phyloP scores from a whole-genome alignment of 1,139 yeast genomes.

The Taphrina flavorubra region DNA sequence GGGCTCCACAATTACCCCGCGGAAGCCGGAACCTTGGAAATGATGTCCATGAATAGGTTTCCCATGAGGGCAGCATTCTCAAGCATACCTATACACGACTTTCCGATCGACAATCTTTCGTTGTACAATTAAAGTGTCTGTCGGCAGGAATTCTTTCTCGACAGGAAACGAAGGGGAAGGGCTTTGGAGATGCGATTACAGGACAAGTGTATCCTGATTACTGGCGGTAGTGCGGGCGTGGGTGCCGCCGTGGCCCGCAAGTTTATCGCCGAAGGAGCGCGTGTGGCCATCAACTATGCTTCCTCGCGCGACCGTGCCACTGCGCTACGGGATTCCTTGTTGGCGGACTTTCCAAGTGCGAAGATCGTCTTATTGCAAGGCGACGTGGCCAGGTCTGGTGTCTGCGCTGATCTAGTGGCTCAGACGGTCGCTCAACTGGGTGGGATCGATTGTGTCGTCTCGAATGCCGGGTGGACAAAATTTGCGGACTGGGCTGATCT shows the following conservation, averaged over 20 bases:
- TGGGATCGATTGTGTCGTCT: slow-evolving; percentile 49
- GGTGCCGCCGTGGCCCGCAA: slow-evolving; percentile 46
- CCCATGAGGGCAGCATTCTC: no score
- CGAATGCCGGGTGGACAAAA: slow-evolving; percentile 51
- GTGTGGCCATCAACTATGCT: slow-evolving; percentile 52
- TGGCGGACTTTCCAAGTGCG: slow-evolving; percentile 44
- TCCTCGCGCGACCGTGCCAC: slow-evolving; percentile 50
- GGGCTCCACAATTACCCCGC: slow-evolving; percentile 1
- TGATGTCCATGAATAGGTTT: background rate
- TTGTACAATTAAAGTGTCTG: no score
- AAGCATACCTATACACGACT: no score
- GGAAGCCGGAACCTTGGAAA: background rate
- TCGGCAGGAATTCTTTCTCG: no score
- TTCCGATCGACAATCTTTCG: no score
- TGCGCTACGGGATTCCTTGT: slow-evolving; percentile 25
- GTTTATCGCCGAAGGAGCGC: slow-evolving; percentile 46
- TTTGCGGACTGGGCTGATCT: slow-evolving; percentile 51
- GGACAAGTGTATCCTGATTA: slow-evolving; percentile 43
- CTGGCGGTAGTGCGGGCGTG: slow-evolving; percentile 48
- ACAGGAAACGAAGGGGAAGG: no score
- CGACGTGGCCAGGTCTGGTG: slow-evolving; percentile 47
- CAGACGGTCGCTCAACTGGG: slow-evolving; percentile 45
- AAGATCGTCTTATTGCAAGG: slow-evolving; percentile 47
- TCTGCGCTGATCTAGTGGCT: slow-evolving; percentile 46
- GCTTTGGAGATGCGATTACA: slow-evolving; percentile 7